A percentile compares a stretch with the other conserved stretches of the same genome.
Evolutionary conservation across 2,329 filamentous ascomycete genomes (phyloP).

Genomic region (Penicillium sp.): DNA sequence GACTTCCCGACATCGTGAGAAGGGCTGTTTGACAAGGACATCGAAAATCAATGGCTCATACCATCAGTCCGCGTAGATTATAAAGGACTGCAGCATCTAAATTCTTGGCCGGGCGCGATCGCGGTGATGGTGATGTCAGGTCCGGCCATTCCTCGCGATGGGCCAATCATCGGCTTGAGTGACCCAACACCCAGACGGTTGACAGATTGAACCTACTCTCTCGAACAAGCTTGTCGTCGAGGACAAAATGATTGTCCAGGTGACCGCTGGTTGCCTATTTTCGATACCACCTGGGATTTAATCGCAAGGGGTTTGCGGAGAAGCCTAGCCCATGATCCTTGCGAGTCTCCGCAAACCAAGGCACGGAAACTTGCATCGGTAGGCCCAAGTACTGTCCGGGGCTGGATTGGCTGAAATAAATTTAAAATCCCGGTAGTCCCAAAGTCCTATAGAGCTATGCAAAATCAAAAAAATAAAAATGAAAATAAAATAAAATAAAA

Average conservation of each 20-base stretch:
- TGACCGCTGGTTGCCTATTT: background rate
- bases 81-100: background rate
- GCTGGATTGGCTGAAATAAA: too few relatives aligned
- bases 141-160: conserved; percentile 13
- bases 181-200: background rate
- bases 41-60: background rate
- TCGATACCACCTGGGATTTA: background rate
- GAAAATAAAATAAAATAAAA: too few relatives aligned
- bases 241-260: background rate
- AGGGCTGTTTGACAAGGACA: background rate
- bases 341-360: too few relatives aligned
- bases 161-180: conserved; percentile 14
- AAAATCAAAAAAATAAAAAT: too few relatives aligned
- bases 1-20: background rate
- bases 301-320: background rate
- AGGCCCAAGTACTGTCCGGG: too few relatives aligned
- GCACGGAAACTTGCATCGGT: too few relatives aligned
- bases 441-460: too few relatives aligned
- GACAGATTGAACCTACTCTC: background rate
- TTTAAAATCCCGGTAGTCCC: too few relatives aligned
- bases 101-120: background rate
- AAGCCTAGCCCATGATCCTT: too few relatives aligned
- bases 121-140: conserved; percentile 20
- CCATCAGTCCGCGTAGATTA: background rate
- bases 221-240: background rate